Percentiles rank a stretch among this genome's conserved stretches.
These are phyloP conservation scores for Ustilago bromivora DNA, from an alignment of 1,284 basidiomycete genomes.

Conservation along the genomic window DNA sequence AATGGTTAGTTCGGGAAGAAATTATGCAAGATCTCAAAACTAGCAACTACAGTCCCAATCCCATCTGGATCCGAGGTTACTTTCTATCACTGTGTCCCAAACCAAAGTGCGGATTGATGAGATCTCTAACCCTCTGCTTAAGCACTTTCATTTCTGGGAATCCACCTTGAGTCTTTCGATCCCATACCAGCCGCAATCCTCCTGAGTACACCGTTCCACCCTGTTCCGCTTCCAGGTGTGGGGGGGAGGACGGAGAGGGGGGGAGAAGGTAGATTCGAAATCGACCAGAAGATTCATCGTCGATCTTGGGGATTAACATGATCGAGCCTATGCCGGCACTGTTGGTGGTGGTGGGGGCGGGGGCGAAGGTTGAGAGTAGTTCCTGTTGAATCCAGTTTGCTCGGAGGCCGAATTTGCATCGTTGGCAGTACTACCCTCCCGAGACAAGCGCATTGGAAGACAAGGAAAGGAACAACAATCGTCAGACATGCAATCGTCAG, in stretches of 20 bases:
- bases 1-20: slow-evolving; percentile 12
- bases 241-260: not conserved
- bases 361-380: slow-evolving; percentile 36
- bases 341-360: not conserved
- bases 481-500: not conserved
- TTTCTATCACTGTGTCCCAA: slow-evolving; percentile 37
- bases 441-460: not conserved
- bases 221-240: not conserved
- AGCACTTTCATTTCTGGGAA: slow-evolving; percentile 40
- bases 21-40: slow-evolving; percentile 28
- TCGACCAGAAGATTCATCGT: slow-evolving; percentile 6
- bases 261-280: slow-evolving; percentile 31
- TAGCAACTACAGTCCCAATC: not conserved
- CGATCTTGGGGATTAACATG: slow-evolving; percentile 26
- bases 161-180: slow-evolving; percentile 25
- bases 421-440: slow-evolving; percentile 32
- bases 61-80: not conserved
- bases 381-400: slow-evolving; percentile 49
- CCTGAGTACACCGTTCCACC: not conserved
- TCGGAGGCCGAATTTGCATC: slow-evolving; percentile 41
- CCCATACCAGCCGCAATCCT: slow-evolving; percentile 23
- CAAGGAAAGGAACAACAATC: not conserved
- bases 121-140: slow-evolving; percentile 36
- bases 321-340: slow-evolving; percentile 8
- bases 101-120: slow-evolving; percentile 17